phyloP scores from a whole-genome alignment of 1,284 basidiomycete species.

The Ceratobasidium papillatum region DNA sequence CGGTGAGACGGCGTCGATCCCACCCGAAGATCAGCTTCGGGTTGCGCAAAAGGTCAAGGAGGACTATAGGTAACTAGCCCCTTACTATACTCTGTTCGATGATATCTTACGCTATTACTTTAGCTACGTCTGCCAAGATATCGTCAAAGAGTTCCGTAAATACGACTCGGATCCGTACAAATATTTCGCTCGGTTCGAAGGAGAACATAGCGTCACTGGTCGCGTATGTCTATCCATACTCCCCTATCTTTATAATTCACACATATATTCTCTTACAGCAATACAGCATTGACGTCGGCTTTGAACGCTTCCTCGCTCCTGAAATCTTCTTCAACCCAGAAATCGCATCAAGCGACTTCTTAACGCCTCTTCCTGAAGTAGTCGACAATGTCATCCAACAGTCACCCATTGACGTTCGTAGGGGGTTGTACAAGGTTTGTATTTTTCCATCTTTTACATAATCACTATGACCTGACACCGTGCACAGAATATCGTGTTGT shows the following conservation, averaged over 20 bases:
- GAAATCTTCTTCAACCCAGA: slow-evolving; percentile 99
- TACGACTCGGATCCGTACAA: slow-evolving; percentile 97
- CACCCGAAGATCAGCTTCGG: slow-evolving; percentile 94
- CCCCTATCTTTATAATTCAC: background rate
- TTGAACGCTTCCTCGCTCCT: slow-evolving; percentile 98
- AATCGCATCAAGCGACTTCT: slow-evolving; percentile 97
- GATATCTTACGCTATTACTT: background rate
- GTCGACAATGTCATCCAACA: slow-evolving; percentile 97
- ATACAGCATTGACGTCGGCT: slow-evolving; percentile 93
- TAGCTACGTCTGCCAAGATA: slow-evolving; percentile 99
- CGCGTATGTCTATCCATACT: slow-evolving; percentile 67
- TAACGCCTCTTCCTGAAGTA: slow-evolving; percentile 95
- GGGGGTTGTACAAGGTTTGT: slow-evolving; percentile 90
- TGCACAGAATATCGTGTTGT: slow-evolving; percentile 89
- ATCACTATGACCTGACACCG: background rate
- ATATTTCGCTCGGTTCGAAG: slow-evolving; percentile 94
- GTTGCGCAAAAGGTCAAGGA: slow-evolving; percentile 97
- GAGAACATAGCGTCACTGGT: slow-evolving; percentile 92
- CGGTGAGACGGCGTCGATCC: slow-evolving; percentile 88
- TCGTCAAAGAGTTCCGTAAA: slow-evolving; percentile 98
- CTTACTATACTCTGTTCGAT: background rate
- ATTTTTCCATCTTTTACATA: background rate
- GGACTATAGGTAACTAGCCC: slow-evolving; percentile 64
- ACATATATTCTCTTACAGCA: slow-evolving; percentile 60
- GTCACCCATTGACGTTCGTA: slow-evolving; percentile 93